phyloP scores from a whole-genome alignment of 306 rosid species.

The Lathyrus sativus region DNA sequence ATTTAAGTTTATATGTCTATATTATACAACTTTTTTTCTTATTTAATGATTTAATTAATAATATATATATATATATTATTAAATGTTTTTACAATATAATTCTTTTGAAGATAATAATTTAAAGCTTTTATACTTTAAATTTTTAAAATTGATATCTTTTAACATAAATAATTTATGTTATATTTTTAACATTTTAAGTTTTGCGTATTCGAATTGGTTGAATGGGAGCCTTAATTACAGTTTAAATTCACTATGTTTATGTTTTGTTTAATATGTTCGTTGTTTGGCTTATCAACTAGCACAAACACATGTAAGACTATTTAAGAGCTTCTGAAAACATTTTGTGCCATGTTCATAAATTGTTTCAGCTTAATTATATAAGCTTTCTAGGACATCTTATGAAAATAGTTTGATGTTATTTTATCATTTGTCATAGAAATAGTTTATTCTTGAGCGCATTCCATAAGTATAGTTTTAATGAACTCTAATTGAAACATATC shows the following conservation, averaged over 20 bases:
- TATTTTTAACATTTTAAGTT: no score
- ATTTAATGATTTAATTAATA: no score
- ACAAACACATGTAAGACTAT: neutral
- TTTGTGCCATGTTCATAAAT: neutral
- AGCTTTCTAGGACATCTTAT: neutral
- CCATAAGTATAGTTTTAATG: neutral
- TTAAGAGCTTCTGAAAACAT: neutral
- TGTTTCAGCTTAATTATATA: neutral
- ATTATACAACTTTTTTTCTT: no score
- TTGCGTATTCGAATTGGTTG: neutral
- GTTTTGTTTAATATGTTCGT: slow-evolving; percentile 1
- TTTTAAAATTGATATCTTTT: no score
- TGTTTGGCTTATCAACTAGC: neutral
- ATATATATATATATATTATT: no score
- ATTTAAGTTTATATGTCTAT: no score
- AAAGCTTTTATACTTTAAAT: no score
- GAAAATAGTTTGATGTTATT: neutral
- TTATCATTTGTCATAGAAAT: neutral
- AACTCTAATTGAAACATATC: neutral
- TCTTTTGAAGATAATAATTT: no score
- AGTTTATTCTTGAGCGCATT: neutral
- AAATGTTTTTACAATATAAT: no score
- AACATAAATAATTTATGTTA: no score
- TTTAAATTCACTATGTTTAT: slow-evolving; percentile 7
- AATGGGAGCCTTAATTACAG: neutral